Evolutionary conservation across 306 rosid species (phyloP), one percentile per base, ranked within the genome.

Genomic region (Dryas octopetala): DNA sequence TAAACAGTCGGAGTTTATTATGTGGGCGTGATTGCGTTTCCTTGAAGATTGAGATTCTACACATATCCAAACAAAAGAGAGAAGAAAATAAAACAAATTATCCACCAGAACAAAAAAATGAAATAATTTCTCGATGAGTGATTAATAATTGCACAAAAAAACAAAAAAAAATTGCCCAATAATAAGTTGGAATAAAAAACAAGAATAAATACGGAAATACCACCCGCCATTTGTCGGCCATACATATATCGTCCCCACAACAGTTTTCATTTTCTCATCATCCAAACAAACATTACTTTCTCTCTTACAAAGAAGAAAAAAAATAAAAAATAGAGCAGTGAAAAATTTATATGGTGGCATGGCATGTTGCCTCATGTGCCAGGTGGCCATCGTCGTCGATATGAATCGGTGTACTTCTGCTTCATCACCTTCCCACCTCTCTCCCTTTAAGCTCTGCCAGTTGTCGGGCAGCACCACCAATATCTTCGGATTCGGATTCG

Each of bases 311-410:
- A 38, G 45, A 28, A 52, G 4, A 6, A 2, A 11, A 57, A 19
- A 43, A 5, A 16, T 0, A 40, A 32, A 23, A 49, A 14, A 49
- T 4, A 50, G 17, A 9, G 38, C 19, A 12, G 6, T 6, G 28
- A 45, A 23, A 53, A 8, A 46, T 13, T 57, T 66, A 28, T 70
- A 85, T 88, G 91, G 82, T 85, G 85, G 90, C 86, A 83, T 85
- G 85, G 90, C 86, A 83, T 78, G 92, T 79, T 75, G 84, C 69
- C 76, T 62, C 80, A 72, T 79, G 79, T 91, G 93, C 85, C 87
- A 83, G 83, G 70, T 84, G 87, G 89, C 85, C 71, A 79, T 81
- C 81, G 82, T 79, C 90, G 86, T 79, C 85, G 81, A 75, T 72
- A 77, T 83, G 83, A 79, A 82, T 85, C 92, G 73, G 62, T 76